phyloP scores from a whole-genome alignment of 495 filamentous ascomycete species.

The Penicillium pancosmium region DNA sequence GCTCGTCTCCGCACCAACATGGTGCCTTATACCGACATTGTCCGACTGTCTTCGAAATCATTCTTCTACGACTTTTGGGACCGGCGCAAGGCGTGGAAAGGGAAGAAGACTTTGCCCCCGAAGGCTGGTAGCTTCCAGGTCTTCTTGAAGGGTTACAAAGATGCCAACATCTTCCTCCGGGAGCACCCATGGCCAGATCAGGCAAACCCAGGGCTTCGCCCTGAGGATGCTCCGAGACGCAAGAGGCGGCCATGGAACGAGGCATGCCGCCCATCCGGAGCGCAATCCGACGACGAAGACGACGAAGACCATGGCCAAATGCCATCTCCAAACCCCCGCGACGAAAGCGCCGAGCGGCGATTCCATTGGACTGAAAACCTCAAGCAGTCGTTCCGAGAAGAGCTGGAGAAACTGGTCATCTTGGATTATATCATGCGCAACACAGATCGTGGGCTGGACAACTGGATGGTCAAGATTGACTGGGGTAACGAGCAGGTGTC shows the following conservation, averaged over 20 bases:
- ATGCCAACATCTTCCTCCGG: slow-evolving; percentile 91
- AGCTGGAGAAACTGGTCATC: slow-evolving; percentile 96
- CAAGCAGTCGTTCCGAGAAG: slow-evolving; percentile 90
- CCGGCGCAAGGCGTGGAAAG: slow-evolving; percentile 82
- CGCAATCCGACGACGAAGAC: slow-evolving; percentile 69
- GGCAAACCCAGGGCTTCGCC: slow-evolving; percentile 71
- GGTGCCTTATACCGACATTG: slow-evolving; percentile 95
- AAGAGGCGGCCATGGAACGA: slow-evolving; percentile 82
- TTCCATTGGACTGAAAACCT: slow-evolving; percentile 89
- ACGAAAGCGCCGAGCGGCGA: slow-evolving; percentile 52
- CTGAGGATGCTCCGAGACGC: slow-evolving; percentile 68
- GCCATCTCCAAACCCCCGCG: slow-evolving; percentile 43
- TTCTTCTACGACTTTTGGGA: slow-evolving; percentile 99
- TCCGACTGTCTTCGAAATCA: slow-evolving; percentile 90
- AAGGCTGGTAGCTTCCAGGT: slow-evolving; percentile 97
- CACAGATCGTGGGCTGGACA: slow-evolving; percentile 94
- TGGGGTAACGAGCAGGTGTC: slow-evolving; percentile 78
- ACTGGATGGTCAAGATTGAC: slow-evolving; percentile 99
- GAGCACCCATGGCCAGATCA: slow-evolving; percentile 99
- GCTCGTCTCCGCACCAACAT: slow-evolving; percentile 85
- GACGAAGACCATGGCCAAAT: slow-evolving; percentile 62
- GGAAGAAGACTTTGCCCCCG: slow-evolving; percentile 81
- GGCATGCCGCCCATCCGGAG: slow-evolving; percentile 74
- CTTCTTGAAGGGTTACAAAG: slow-evolving; percentile 94
- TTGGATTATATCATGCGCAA: slow-evolving; percentile 99